Evolutionary conservation across 1,139 yeast genomes (phyloP).

Genomic region (Saccharomyces hybrid): DNA sequence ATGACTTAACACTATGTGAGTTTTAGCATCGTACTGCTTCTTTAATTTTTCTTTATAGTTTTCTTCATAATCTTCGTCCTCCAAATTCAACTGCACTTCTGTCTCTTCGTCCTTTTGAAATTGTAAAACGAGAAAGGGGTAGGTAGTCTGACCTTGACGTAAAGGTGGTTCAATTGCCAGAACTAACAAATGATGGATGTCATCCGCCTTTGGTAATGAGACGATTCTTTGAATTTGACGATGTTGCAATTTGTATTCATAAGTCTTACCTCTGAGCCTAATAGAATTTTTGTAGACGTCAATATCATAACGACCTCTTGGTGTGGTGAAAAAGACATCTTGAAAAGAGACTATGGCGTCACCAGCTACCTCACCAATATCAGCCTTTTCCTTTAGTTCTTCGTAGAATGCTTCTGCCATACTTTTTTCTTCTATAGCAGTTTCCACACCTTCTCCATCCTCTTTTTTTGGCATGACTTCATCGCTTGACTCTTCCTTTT

Average conservation of each 20-base stretch:
- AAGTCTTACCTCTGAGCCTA: conserved; percentile 93
- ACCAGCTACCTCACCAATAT: conserved; percentile 91
- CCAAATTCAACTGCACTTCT: conserved; percentile 80
- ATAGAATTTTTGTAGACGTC: conserved; percentile 86
- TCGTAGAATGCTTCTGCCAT: conserved; percentile 87
- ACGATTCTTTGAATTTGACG: conserved; percentile 85
- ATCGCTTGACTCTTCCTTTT: conserved; percentile 23
- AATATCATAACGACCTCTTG: conserved; percentile 96
- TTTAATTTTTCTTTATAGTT: conserved; percentile 74
- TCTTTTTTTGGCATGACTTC: conserved; percentile 33
- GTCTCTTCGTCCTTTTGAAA: conserved; percentile 85
- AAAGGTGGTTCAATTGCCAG: conserved; percentile 92
- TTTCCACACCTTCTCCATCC: conserved; percentile 37
- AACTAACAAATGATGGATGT: conserved; percentile 77
- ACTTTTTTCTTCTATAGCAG: conserved; percentile 48
- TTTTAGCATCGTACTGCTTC: conserved; percentile 70
- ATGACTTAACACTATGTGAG: conserved; percentile 83
- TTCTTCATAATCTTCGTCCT: conserved; percentile 70
- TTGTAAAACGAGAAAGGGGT: conserved; percentile 86
- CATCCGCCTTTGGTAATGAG: conserved; percentile 91
- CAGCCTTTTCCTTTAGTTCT: conserved; percentile 86
- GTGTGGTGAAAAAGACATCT: conserved; percentile 88
- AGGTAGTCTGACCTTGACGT: conserved; percentile 92
- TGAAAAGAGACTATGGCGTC: conserved; percentile 94
- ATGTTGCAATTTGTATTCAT: conserved; percentile 92